These are phyloP conservation scores for Tremella fuciformis DNA, from an alignment of 768 basidiomycete genomes.

Conservation along the genomic window DNA sequence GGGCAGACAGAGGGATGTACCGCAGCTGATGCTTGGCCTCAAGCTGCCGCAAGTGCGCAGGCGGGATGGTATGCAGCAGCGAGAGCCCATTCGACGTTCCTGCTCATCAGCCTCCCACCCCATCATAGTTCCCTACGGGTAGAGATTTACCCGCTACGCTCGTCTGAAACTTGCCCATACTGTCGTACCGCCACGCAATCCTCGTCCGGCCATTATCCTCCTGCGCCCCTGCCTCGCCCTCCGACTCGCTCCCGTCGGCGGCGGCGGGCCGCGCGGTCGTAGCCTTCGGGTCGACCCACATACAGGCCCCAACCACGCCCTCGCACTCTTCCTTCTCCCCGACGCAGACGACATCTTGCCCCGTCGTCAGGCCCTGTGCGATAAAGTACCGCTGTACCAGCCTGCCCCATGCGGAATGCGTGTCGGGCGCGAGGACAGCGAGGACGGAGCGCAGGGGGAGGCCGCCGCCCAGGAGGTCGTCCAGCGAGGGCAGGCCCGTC, in stretches of 20 bases:
- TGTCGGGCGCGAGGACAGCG: slow-evolving; percentile 75
- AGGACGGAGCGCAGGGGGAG: slow-evolving; percentile 75
- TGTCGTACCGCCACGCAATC: slow-evolving; percentile 96
- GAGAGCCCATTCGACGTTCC: slow-evolving; percentile 8
- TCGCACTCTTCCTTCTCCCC: slow-evolving; percentile 58
- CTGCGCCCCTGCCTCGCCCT: slow-evolving; percentile 51
- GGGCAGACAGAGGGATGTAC: background rate
- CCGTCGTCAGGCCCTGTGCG: slow-evolving; percentile 74
- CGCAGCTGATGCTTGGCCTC: slow-evolving; percentile 12
- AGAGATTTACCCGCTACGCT: slow-evolving; percentile 54
- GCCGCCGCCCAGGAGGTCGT: slow-evolving; percentile 84
- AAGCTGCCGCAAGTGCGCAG: slow-evolving; percentile 19
- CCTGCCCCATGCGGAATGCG: slow-evolving; percentile 78
- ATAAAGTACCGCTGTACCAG: slow-evolving; percentile 84
- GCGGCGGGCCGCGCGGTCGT: slow-evolving; percentile 37
- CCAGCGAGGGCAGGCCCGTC: slow-evolving; percentile 86
- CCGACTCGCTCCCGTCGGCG: slow-evolving; percentile 49
- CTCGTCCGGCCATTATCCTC: slow-evolving; percentile 62
- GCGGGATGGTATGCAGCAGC: slow-evolving; percentile 42
- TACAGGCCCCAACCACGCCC: slow-evolving; percentile 66
- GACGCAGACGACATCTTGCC: slow-evolving; percentile 68
- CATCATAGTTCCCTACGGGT: background rate
- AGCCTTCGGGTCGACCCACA: slow-evolving; percentile 67
- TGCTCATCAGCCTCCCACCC: background rate
- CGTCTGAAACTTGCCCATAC: slow-evolving; percentile 88